Base-by-base conservation (phyloP, 495 filamentous ascomycete species). In the Saxispiralis lemnorum region DNA sequence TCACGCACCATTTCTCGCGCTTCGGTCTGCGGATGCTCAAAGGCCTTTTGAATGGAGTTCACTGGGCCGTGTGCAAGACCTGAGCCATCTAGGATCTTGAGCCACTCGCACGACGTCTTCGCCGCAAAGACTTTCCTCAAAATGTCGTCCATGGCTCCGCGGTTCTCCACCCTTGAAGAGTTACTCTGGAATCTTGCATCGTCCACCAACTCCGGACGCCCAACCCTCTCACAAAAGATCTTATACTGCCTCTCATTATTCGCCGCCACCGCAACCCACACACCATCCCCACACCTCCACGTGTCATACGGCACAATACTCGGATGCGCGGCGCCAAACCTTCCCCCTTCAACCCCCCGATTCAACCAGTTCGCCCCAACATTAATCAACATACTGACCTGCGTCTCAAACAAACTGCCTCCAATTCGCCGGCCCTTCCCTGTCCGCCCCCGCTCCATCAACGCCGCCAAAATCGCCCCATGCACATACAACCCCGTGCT, bases 221-320 rank as follows among this genome's bases (percentile, higher is more conserved):
- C 43, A 14, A 62, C 42, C 37, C 46, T 46, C 28, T 51, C 44
- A 44, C 55, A 58, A 7, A 62, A 46, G 10, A 53, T 51, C 18
- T 44, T 47, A 42, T 57, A 62, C 17, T 58, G 56, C 18, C 51
- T 51, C 46, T 62, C 59, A 40, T 59, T 62, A 48, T 55, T 58
- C 35, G 55, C 59, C n/a, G 55, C 59, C 24, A 59, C 42, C 6
- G 52, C 55, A 15, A 62, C 45, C 43, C 59, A 58, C 32, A 53
- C 32, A 1, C 53, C 56, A 38, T 62, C 53, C 24, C 46, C 45
- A 12, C 57, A 58, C 41, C 50, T 46, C 47, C 54, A 62, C 11
- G 59, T 55, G 35, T 59, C 44, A 39, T 62, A 62, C 0, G 59
- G 59, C 7, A 58, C 59, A 13, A 56, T 51, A 19, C 51, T 51